Evolutionary conservation across 352 stramenopile genomes (phyloP), one percentile per base, ranked within the genome.

Genomic region (Phytophthora lateralis): DNA sequence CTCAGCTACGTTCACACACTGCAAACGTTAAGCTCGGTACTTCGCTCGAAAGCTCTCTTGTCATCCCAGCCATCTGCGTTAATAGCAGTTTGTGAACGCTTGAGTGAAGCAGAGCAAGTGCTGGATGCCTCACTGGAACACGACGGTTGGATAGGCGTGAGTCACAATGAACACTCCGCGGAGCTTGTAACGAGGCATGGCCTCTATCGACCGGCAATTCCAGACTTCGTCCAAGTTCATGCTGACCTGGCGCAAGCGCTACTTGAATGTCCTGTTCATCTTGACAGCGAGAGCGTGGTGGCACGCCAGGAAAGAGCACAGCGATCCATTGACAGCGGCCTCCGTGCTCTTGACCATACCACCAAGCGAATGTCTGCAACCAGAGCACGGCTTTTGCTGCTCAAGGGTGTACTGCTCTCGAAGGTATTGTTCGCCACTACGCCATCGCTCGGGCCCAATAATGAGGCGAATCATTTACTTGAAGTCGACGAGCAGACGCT

Each of bases 111-210:
- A 1, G 68, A 86, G 54, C 37, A n/a, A 1, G 55, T 72, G 5
- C 27, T 93, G 24, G 77, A 89, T 55, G 26, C 18, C 1, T 12
- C 88, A 30, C 53, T 93, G 27, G 58, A 75, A 27, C 70, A 73
- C 10, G 71, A 86, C 52, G 84, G 84, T 11, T 93, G 84, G 84
- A 76, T 88, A 29, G 80, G 84, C 3, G 56, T 77, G 9, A 26
- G 18, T 32, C 26, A 26, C 1, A 43, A 21, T 11, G 39, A 49
- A 21, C 32, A 66, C 2, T n/a, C 69, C 14, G 35, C 50, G 12
- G 44, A 59, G 4, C 43, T 20, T 18, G 64, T 69, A 29, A 80
- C 75, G 58, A 69, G 76, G 4, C 39, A 89, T 35, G 86, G 72
- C 35, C 15, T 92, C 9, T 91, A 90, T 60, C 73, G 77, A 15